Conservation (phyloP, 352 stramenopile species). For the Phytophthora cryptogea region DNA sequence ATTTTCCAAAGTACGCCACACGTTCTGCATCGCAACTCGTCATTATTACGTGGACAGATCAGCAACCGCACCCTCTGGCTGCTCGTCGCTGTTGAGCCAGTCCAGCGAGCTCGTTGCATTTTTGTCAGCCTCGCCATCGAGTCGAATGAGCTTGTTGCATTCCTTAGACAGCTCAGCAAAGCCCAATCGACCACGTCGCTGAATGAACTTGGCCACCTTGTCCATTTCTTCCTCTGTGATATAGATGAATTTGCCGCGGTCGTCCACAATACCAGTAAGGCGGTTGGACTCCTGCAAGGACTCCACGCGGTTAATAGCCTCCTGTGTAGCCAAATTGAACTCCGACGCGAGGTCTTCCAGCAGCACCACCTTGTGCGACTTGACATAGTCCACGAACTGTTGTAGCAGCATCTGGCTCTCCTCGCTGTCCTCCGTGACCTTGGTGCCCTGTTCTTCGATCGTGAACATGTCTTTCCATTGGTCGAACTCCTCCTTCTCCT, state of each 20-base stretch:
- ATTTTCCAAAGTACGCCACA: background rate
- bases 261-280: constrained; percentile 76
- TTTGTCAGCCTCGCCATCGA: constrained; percentile 51
- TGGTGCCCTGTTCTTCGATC: constrained; percentile 67
- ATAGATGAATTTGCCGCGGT: constrained; percentile 84
- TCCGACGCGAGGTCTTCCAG: constrained; percentile 71
- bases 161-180: constrained; percentile 71
- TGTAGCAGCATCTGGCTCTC: constrained; percentile 69
- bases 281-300: constrained; percentile 55
- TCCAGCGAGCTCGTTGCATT: constrained; percentile 45
- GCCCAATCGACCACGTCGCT: constrained; percentile 63
- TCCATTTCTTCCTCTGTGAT: constrained; percentile 83
- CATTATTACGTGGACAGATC: constrained; percentile 24
- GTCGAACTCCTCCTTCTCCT: constrained; percentile 77
- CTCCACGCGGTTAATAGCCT: constrained; percentile 69
- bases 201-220: constrained; percentile 71
- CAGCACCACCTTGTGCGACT: constrained; percentile 76
- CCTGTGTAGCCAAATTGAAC: constrained; percentile 70
- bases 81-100: constrained; percentile 43
- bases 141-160: constrained; percentile 78
- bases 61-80: constrained; percentile 16
- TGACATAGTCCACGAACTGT: constrained; percentile 77
- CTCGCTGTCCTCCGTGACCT: constrained; percentile 55
- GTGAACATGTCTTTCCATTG: constrained; percentile 81
- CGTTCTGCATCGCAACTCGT: background rate